Conservation (phyloP, 164 flowering plant genomes). For the Nymphaea thermarum region DNA sequence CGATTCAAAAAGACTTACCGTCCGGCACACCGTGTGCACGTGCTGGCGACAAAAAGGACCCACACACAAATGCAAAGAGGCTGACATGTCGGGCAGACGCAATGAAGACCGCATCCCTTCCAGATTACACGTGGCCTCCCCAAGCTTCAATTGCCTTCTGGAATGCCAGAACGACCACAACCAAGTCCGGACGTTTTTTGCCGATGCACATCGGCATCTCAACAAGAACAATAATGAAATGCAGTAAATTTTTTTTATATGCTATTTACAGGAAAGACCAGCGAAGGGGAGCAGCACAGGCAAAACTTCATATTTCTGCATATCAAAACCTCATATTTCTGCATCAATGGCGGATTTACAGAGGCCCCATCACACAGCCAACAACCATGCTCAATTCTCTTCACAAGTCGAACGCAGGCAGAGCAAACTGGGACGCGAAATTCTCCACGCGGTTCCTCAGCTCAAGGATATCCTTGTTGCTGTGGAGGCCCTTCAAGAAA, state of each 20-base stretch:
- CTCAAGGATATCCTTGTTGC: conserved; percentile 56
- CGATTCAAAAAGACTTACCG: too few relatives aligned
- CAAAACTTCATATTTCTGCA: background rate
- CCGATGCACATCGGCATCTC: background rate
- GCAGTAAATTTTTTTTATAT: background rate
- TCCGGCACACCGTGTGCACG: too few relatives aligned
- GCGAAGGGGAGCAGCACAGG: background rate
- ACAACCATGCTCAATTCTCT: background rate
- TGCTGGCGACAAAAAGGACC: too few relatives aligned
- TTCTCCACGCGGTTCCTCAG: conserved; percentile 53
- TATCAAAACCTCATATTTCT: background rate
- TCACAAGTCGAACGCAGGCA: conserved; percentile 67
- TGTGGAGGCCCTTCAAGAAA: conserved; percentile 50
- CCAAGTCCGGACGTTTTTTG: background rate
- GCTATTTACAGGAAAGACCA: background rate
- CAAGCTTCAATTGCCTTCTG: background rate
- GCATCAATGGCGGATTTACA: background rate
- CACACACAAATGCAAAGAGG: too few relatives aligned
- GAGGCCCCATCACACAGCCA: background rate
- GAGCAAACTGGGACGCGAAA: conserved; percentile 68
- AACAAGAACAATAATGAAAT: background rate
- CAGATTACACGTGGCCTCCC: background rate
- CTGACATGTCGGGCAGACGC: too few relatives aligned
- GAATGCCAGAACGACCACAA: background rate
- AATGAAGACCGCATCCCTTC: too few relatives aligned